Evolutionary conservation across 78 protist genomes (phyloP), one percentile per base, ranked within the genome.

Genomic region (Dictyostelium capitatum): DNA sequence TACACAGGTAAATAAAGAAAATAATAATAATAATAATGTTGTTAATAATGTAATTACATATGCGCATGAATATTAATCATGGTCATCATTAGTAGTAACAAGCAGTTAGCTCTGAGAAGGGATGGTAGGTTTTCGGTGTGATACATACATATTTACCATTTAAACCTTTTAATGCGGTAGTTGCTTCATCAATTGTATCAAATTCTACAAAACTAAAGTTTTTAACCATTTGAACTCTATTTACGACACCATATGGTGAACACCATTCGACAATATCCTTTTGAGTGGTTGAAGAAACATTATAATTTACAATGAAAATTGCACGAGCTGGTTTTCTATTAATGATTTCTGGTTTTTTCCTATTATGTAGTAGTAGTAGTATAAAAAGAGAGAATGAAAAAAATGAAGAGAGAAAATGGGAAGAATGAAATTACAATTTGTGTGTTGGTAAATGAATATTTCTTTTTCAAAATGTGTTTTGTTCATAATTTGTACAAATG

Each of bases 151-250:
- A 67, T 77, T 74, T 87, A 25, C 47, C 12, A 64, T 87, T 47
- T 32, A 87, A 50, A 72, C 41, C 47, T 4, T 87, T 82, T 37
- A 87, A 46, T 14, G 93, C 93, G 32, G 20, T 77, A 1, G 83
- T 64, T 11, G 93, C 51, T 65, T 87, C 79, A 23, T 50, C 59
- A n/a, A 41, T 48, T 10, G 62, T 50, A 1, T 37, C 79, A 87
- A 65, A 87, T 47, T 74, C 85, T 1, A 77, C 93, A 65, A 87
- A 87, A 51, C 93, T 77, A 87, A 51, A 87, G 41, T 47, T 87
- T 46, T 77, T 77, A 62, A 37, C 80, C 84, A 87, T 87, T 41
- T 87, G 79, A 51, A 87, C 54, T 54, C 84, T 87, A 23, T 47
- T 51, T 59, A 87, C 47, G 6, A 28, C 47, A 28, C 93, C 93